A percentile compares a stretch with the other conserved stretches of the same genome.
phyloP scores from a whole-genome alignment of 192 early-diverging fungal genomes.

The Backusella mclennaniae region DNA sequence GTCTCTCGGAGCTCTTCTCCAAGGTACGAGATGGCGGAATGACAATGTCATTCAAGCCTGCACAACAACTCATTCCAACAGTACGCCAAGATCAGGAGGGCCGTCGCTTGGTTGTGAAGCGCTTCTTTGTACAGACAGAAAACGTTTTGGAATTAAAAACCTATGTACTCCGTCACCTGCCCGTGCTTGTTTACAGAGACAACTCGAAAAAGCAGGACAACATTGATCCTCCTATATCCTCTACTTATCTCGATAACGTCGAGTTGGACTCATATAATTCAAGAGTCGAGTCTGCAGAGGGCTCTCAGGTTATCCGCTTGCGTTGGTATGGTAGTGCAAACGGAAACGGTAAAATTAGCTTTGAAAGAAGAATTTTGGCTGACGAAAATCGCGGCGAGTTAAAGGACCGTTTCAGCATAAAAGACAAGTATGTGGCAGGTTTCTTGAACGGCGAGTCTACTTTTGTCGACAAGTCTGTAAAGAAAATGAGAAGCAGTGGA shows the following conservation, averaged over 20 bases:
- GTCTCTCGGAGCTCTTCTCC: constrained; percentile 79
- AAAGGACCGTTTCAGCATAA: constrained; percentile 89
- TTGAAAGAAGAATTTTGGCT: constrained; percentile 72
- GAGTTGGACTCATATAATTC: constrained; percentile 85
- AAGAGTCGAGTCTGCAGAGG: constrained; percentile 84
- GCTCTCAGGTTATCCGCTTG: constrained; percentile 86
- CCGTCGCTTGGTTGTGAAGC: constrained; percentile 19
- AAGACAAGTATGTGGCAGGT: constrained; percentile 90
- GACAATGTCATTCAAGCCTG: constrained; percentile 37
- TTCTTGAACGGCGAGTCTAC: constrained; percentile 79
- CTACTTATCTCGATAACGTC: constrained; percentile 93
- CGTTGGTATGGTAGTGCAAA: constrained; percentile 83
- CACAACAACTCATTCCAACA: not conserved
- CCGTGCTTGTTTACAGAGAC: constrained; percentile 86
- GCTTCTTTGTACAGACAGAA: constrained; percentile 94
- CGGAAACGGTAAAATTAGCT: constrained; percentile 21
- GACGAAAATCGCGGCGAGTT: constrained; percentile 89
- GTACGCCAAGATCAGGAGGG: not conserved
- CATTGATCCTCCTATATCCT: constrained; percentile 86
- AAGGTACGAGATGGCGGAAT: constrained; percentile 54
- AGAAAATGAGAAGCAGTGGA: constrained; percentile 73
- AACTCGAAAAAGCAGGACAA: constrained; percentile 53
- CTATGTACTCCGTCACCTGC: constrained; percentile 85
- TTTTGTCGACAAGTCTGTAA: constrained; percentile 63
- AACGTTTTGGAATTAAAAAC: constrained; percentile 94